Conservation (phyloP, 2,329 filamentous ascomycete species). For the Colletotrichum musicola region DNA sequence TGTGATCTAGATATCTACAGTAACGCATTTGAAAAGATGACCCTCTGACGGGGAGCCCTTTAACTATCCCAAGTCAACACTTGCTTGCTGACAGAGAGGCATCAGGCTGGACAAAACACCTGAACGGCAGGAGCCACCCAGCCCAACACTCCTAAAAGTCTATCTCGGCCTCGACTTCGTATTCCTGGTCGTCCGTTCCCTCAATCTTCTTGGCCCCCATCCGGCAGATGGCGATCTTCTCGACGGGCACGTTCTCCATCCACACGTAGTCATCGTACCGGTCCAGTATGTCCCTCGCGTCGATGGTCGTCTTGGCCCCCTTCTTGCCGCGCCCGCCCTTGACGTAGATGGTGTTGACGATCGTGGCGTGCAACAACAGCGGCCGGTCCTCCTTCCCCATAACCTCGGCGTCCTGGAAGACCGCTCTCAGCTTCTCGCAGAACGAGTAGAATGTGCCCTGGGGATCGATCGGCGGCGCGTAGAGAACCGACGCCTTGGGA, state of each 20-base stretch:
- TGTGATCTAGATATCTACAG: background rate
- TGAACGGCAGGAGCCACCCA: background rate
- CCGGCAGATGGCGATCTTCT: constrained; percentile 81
- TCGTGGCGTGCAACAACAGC: constrained; percentile 84
- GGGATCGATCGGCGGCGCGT: constrained; percentile 70
- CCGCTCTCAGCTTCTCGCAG: constrained; percentile 65
- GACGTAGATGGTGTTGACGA: constrained; percentile 88
- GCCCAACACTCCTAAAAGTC: constrained; percentile 46
- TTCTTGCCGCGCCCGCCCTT: constrained; percentile 52
- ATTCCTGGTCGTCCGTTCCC: constrained; percentile 65
- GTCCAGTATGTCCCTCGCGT: constrained; percentile 68
- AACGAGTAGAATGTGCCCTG: constrained; percentile 66
- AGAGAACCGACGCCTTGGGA: constrained; percentile 72
- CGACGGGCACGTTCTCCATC: constrained; percentile 76
- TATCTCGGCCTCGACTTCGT: constrained; percentile 66
- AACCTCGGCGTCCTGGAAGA: constrained; percentile 68
- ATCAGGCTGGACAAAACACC: too few species aligned
- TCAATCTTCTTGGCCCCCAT: constrained; percentile 84
- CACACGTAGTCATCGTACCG: constrained; percentile 76
- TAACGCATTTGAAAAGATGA: background rate
- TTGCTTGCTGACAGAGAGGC: background rate
- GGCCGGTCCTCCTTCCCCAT: constrained; percentile 71
- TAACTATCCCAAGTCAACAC: background rate
- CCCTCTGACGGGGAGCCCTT: background rate
- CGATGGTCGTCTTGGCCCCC: constrained; percentile 59